Evolutionary conservation across 352 stramenopile species (phyloP).

Genomic region (Phytophthora colocasiae): DNA sequence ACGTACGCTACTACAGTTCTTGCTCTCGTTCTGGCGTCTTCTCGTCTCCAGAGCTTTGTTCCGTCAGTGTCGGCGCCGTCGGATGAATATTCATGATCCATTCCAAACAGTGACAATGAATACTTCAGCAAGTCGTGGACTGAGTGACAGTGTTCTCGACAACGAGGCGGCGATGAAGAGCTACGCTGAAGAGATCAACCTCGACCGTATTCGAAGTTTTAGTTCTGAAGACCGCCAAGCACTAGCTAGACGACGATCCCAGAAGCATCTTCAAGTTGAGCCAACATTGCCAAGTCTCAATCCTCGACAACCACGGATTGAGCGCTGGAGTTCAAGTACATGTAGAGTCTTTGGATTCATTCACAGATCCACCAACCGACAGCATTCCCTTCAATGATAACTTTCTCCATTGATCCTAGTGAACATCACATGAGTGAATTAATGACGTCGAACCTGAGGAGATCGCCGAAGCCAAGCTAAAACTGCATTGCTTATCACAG

Average conservation of each 20-base stretch:
- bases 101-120: constrained; percentile 2
- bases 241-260: constrained; percentile 7
- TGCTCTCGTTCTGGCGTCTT: constrained; percentile 12
- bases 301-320: constrained; percentile 19
- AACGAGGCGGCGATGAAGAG: constrained; percentile 43
- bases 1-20: constrained; percentile 10
- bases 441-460: too few relatives aligned
- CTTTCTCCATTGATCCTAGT: too few relatives aligned
- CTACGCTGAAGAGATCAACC: constrained; percentile 39
- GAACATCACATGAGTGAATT: too few relatives aligned
- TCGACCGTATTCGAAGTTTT: constrained; percentile 35
- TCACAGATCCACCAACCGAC: too few relatives aligned
- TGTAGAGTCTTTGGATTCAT: too few relatives aligned
- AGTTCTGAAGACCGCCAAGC: constrained; percentile 38
- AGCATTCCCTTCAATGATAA: too few relatives aligned
- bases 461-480: too few relatives aligned
- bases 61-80: constrained; percentile 14
- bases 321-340: constrained; percentile 11
- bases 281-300: constrained; percentile 27
- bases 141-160: constrained; percentile 26
- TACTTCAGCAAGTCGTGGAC: constrained; percentile 1
- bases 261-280: constrained; percentile 2
- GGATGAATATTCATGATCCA: constrained; percentile 10
- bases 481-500: too few relatives aligned
- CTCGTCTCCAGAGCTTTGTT: constrained; percentile 11